These are phyloP conservation scores for Penicillium goetzii DNA, from an alignment of 495 filamentous ascomycete genomes.

Conservation along the genomic window DNA sequence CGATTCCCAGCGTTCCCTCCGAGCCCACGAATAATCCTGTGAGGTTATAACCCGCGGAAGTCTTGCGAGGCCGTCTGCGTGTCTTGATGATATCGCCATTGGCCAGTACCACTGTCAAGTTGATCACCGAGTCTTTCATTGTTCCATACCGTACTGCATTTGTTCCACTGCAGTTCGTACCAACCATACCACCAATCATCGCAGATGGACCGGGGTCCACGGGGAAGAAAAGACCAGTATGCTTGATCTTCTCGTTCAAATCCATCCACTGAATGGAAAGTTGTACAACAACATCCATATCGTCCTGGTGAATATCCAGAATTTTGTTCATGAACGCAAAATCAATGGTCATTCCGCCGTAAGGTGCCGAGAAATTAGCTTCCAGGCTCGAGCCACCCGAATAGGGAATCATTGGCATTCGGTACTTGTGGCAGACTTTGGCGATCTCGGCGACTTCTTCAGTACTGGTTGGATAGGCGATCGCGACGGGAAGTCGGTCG, in stretches of 20 bases:
- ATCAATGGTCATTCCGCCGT: conserved; percentile 86
- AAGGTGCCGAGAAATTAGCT: conserved; percentile 84
- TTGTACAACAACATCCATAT: conserved; percentile 93
- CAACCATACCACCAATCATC: conserved; percentile 96
- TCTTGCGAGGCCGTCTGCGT: conserved; percentile 62
- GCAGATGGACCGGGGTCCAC: conserved; percentile 73
- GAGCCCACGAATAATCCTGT: conserved; percentile 85
- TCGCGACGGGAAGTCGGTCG: conserved; percentile 75
- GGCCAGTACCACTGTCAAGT: conserved; percentile 87
- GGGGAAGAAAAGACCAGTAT: conserved; percentile 84
- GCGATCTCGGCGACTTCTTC: conserved; percentile 80
- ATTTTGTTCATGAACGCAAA: conserved; percentile 87
- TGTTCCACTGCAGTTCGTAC: conserved; percentile 90
- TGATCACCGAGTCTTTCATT: conserved; percentile 95
- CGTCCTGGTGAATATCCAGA: conserved; percentile 74
- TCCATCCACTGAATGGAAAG: conserved; percentile 91
- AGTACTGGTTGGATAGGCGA: conserved; percentile 81
- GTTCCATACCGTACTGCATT: conserved; percentile 94
- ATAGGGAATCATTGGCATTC: conserved; percentile 82
- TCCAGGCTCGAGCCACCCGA: conserved; percentile 88
- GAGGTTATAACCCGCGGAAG: conserved; percentile 84
- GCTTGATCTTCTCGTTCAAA: conserved; percentile 76
- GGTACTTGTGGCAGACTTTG: conserved; percentile 79
- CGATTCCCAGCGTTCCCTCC: conserved; percentile 89
- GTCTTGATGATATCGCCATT: conserved; percentile 94